A percentile compares a stretch with the other conserved stretches of the same genome.
These are phyloP conservation scores for Suillus spraguei DNA, from an alignment of 768 basidiomycete genomes.

Conservation along the genomic window DNA sequence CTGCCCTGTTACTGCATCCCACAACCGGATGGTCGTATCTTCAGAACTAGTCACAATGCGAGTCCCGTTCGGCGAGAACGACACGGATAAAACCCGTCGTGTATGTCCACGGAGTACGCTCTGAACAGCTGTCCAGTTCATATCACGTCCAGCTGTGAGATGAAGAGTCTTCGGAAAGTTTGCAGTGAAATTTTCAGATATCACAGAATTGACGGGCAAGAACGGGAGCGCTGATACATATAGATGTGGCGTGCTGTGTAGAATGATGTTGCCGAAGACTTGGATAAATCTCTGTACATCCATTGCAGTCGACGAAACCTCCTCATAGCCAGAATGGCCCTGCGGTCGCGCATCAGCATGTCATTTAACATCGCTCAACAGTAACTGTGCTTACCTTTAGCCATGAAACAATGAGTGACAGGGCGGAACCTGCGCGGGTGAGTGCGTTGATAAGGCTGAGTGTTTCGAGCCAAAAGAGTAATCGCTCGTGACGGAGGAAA, in stretches of 20 bases:
- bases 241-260: conserved; percentile 26
- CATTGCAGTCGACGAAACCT: not conserved
- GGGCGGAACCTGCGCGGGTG: not conserved
- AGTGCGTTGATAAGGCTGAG: conserved; percentile 8
- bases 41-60: not conserved
- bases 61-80: not conserved
- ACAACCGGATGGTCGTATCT: not conserved
- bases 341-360: not conserved
- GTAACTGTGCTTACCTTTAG: not conserved
- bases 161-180: not conserved
- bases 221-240: conserved; percentile 30
- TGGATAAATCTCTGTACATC: conserved; percentile 19
- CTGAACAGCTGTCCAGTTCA: conserved; percentile 21
- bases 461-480: conserved; percentile 15
- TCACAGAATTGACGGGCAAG: conserved; percentile 28
- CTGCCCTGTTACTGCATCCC: not conserved
- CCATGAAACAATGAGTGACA: not conserved
- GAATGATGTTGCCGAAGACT: conserved; percentile 16
- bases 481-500: conserved; percentile 8
- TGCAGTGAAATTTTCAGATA: conserved; percentile 3
- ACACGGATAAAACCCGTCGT: not conserved
- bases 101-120: conserved; percentile 14
- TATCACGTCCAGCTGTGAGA: not conserved
- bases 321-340: conserved; percentile 5
- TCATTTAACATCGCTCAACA: not conserved